Evolutionary conservation across 2,329 filamentous ascomycete species (phyloP).

Genomic region (Xylaria multiplex): DNA sequence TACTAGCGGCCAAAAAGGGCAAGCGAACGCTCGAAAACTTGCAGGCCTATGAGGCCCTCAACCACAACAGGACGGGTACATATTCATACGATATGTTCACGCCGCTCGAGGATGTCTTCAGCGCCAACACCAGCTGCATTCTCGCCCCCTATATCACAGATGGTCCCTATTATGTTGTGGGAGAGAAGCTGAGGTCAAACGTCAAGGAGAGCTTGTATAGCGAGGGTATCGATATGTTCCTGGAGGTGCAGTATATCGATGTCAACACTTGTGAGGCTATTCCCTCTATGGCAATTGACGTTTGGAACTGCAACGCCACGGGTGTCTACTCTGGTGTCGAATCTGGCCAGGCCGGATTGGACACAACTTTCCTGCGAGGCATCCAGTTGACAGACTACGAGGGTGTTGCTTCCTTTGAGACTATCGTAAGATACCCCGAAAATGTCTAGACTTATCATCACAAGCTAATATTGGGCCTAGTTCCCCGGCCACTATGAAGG

Average conservation of each 20-base stretch:
- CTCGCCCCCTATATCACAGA: conserved; percentile 51
- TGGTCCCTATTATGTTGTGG: conserved; percentile 57
- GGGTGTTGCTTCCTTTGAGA: conserved; percentile 60
- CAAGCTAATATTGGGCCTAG: conserved; percentile 29
- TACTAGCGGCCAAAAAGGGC: conserved; percentile 46
- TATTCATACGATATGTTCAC: conserved; percentile 39
- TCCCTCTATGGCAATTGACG: conserved; percentile 54
- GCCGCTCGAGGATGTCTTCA: conserved; percentile 50
- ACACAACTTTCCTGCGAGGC: conserved; percentile 60
- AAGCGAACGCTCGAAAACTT: conserved; percentile 50
- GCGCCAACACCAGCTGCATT: conserved; percentile 51
- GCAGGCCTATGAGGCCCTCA: conserved; percentile 49
- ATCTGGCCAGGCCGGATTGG: conserved; percentile 48
- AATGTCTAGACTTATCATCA: not conserved
- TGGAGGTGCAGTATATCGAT: conserved; percentile 59
- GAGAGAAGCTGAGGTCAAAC: conserved; percentile 57
- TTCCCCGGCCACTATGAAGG: conserved; percentile 57
- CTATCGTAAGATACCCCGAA: conserved; percentile 43
- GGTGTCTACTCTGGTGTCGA: conserved; percentile 54
- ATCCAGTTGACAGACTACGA: conserved; percentile 58
- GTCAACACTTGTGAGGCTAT: conserved; percentile 58
- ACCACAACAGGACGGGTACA: conserved; percentile 49
- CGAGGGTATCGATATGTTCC: conserved; percentile 56
- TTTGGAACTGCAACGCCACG: conserved; percentile 57
- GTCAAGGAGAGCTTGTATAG: conserved; percentile 54